phyloP scores from a whole-genome alignment of 495 filamentous ascomycete species.

The Parmelia sp. region DNA sequence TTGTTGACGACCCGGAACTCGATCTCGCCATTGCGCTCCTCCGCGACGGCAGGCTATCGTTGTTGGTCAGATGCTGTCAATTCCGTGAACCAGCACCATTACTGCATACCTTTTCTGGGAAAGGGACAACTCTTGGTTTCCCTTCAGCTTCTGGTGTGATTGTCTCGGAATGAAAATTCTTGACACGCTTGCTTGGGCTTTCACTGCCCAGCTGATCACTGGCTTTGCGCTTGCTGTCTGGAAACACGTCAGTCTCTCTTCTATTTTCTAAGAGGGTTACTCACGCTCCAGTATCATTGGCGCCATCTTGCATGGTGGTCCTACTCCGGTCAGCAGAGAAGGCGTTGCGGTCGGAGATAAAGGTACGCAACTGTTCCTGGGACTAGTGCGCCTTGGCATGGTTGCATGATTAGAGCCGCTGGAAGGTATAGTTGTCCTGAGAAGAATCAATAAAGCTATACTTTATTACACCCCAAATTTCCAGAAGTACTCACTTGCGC shows the following conservation, averaged over 20 bases:
- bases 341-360: background rate
- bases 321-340: constrained; percentile 5
- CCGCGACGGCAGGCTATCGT: constrained; percentile 72
- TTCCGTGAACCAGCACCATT: background rate
- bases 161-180: constrained; percentile 44
- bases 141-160: constrained; percentile 48
- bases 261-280: background rate
- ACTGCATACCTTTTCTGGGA: constrained; percentile 68
- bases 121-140: constrained; percentile 58
- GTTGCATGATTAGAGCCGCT: background rate
- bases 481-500: constrained; percentile 15
- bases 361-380: background rate
- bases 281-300: constrained; percentile 26
- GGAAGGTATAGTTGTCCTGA: constrained; percentile 17
- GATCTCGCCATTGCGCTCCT: constrained; percentile 92
- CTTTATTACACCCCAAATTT: background rate
- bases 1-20: constrained; percentile 98
- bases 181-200: constrained; percentile 56
- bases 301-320: constrained; percentile 19
- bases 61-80: constrained; percentile 13
- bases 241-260: constrained; percentile 17
- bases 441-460: background rate
- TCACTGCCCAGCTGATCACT: constrained; percentile 54
- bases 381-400: constrained; percentile 14
- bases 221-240: constrained; percentile 73